Percentiles rank a stretch among this genome's conserved stretches.
Conservation (phyloP, 225 moss, liverwort and hornwort genomes). For the Anthoceros angustus region DNA sequence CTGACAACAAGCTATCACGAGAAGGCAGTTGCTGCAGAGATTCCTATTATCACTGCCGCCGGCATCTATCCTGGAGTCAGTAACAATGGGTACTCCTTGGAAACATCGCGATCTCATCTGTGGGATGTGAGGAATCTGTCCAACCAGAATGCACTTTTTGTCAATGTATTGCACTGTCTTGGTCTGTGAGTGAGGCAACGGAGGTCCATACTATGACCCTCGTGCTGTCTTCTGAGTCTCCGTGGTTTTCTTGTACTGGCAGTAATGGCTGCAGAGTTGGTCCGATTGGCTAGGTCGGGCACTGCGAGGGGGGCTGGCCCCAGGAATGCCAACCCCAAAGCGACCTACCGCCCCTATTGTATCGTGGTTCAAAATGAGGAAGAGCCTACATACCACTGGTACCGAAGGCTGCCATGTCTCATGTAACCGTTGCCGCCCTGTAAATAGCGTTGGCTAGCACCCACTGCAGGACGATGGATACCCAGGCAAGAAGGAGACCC, state of each 20-base stretch:
- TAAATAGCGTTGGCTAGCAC: too few relatives aligned
- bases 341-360: too few relatives aligned
- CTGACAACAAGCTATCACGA: constrained; percentile 59
- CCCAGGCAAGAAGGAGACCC: too few relatives aligned
- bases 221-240: not conserved
- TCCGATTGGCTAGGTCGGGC: constrained; percentile 36
- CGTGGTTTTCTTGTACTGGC: constrained; percentile 12
- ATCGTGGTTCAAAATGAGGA: too few relatives aligned
- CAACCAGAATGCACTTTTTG: not conserved
- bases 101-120: not conserved
- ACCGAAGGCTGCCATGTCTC: too few relatives aligned
- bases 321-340: too few relatives aligned
- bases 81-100: constrained; percentile 45
- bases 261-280: constrained; percentile 90
- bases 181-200: too few relatives aligned
- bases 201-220: not conserved
- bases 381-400: too few relatives aligned
- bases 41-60: constrained; percentile 63
- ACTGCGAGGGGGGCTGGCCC: too few relatives aligned
- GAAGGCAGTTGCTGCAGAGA: constrained; percentile 42
- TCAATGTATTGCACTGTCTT: constrained; percentile 2
- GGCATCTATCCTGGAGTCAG: constrained; percentile 98
- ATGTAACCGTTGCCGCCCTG: too few relatives aligned
- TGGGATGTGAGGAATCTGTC: not conserved
- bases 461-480: too few relatives aligned